Evolutionary conservation across 805 yeast genomes (phyloP).

Genomic region (Candida ipomoeae): DNA sequence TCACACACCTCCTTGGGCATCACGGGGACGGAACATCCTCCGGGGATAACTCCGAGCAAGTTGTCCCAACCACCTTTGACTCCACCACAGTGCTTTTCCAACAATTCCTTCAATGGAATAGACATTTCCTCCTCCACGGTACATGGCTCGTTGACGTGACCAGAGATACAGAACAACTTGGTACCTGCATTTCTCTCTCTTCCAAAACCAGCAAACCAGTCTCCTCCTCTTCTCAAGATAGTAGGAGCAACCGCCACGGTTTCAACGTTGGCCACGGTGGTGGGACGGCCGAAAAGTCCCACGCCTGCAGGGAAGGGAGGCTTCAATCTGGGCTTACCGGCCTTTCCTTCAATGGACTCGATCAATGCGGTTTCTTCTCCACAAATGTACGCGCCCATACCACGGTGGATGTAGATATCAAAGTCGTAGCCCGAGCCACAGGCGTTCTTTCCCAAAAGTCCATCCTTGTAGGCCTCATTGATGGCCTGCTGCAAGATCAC

Average conservation of each 20-base stretch:
- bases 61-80: constrained; percentile 92
- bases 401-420: constrained; percentile 82
- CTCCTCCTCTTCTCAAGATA: constrained; percentile 82
- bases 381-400: constrained; percentile 91
- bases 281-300: constrained; percentile 86
- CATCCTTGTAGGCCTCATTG: constrained; percentile 81
- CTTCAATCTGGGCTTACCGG: constrained; percentile 89
- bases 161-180: constrained; percentile 81
- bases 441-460: constrained; percentile 76
- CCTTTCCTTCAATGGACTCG: constrained; percentile 87
- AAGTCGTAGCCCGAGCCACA: constrained; percentile 85
- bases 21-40: constrained; percentile 85
- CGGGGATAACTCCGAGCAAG: constrained; percentile 81
- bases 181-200: constrained; percentile 83
- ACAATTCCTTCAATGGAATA: constrained; percentile 73
- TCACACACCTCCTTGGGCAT: constrained; percentile 66
- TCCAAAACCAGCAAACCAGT: constrained; percentile 81
- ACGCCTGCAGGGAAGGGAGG: constrained; percentile 96
- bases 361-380: constrained; percentile 91
- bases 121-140: constrained; percentile 95
- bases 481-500: constrained; percentile 71
- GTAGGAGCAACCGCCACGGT: constrained; percentile 90
- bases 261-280: constrained; percentile 88
- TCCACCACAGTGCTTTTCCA: constrained; percentile 90
- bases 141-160: constrained; percentile 89